phyloP scores from a whole-genome alignment of 257 asterid species.

The Solanum ossicruentum region DNA sequence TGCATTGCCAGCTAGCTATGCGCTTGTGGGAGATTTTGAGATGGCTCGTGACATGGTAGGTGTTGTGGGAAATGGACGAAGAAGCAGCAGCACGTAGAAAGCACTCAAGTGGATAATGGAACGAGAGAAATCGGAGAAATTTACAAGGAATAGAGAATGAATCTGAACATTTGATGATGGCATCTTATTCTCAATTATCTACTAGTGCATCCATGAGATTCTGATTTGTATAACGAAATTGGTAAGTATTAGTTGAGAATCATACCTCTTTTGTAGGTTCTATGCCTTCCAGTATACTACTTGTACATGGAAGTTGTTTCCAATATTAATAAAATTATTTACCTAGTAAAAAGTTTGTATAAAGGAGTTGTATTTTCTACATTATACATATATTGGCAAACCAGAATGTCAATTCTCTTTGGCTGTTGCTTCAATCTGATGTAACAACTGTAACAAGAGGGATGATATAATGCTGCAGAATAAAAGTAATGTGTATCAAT shows the following conservation, averaged over 20 bases:
- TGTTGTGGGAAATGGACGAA: background rate
- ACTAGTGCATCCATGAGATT: background rate
- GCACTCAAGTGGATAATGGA: background rate
- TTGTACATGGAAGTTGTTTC: background rate
- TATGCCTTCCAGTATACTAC: background rate
- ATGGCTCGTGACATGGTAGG: background rate
- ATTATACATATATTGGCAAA: background rate
- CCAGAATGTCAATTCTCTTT: background rate
- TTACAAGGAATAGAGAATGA: background rate
- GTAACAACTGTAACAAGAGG: background rate
- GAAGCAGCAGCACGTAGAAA: background rate
- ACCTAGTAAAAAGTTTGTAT: background rate
- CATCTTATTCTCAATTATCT: background rate
- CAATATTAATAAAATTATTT: background rate
- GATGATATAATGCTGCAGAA: background rate
- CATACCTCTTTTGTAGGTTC: background rate
- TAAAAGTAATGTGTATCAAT: background rate
- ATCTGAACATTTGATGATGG: background rate
- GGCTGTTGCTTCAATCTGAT: background rate
- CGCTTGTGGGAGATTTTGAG: background rate
- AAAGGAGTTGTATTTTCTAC: background rate
- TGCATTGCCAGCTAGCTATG: background rate
- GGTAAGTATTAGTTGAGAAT: background rate
- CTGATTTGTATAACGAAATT: background rate
- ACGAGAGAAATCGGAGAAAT: background rate